phyloP scores from a whole-genome alignment of 345 rosid genomes.

The Salix dunnii region DNA sequence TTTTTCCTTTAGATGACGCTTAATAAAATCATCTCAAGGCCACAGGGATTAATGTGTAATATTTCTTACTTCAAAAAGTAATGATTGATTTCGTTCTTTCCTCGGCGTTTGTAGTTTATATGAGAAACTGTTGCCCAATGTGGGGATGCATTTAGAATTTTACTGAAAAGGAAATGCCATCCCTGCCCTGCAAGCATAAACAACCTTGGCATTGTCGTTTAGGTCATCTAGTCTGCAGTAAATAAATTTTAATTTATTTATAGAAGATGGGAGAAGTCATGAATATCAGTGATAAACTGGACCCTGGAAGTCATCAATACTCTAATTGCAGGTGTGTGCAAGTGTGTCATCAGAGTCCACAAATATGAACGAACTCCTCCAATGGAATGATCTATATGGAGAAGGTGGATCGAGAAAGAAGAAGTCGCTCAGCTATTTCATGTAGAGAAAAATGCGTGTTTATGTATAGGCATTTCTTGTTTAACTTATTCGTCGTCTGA shows the following conservation, averaged over 20 bases:
- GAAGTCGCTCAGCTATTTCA: conserved; percentile 84
- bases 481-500: conserved; percentile 19
- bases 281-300: neutral
- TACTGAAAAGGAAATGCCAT: neutral
- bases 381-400: conserved; percentile 95
- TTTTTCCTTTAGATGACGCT: too few species aligned
- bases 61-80: neutral
- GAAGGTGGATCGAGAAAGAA: conserved; percentile 98
- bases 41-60: too few species aligned
- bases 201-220: neutral
- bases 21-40: too few species aligned
- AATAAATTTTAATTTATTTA: neutral
- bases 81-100: neutral
- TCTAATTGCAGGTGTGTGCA: conserved; percentile 70
- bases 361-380: conserved; percentile 89
- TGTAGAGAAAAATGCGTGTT: conserved; percentile 45
- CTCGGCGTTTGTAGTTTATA: neutral
- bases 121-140: neutral
- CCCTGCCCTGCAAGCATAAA: neutral
- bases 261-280: neutral
- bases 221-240: neutral
- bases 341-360: conserved; percentile 94
- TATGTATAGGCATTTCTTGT: conserved; percentile 35
- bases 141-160: neutral
- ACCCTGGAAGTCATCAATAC: neutral